Evolutionary conservation across 768 basidiomycete genomes (phyloP), one percentile per base, ranked within the genome.

Genomic region (Pulveroboletus sp.): DNA sequence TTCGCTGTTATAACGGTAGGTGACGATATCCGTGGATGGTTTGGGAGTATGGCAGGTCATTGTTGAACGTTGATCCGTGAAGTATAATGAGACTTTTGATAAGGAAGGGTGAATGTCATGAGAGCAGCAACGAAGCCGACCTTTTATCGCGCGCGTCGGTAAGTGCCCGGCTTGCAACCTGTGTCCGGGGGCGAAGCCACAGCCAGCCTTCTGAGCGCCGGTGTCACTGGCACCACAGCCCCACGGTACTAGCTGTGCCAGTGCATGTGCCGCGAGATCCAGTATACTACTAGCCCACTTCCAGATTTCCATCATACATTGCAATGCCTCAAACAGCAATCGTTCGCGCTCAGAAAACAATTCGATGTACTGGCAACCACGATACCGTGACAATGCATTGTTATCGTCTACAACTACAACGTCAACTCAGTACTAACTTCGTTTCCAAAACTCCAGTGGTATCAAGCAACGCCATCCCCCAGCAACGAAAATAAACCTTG

Each of bases 1-100:
- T 23, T 72, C 57, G 8, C 65, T 59, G 0, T 69, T 59, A 6
- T 67, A 65, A 23, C 77, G 73, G 49, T 81, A 82, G 16, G 76
- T 81, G 49, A 82, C 63, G 44, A 81, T 69, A 33, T 80, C 77
- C 6, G 44, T 31, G 4, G 38, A 17, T 1, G 14, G 16, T 39
- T 34, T 61, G 11, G 41, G 5, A 2, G 38, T n/a, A n/a, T 13
- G 41, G 24, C 24, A 35, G 20, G 33, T 31, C 57, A 51, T 51
- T 14, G 16, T 11, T 31, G n/a, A n/a, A n/a, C n/a, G n/a, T n/a
- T n/a, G n/a, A n/a, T n/a, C n/a, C n/a, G 6, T 19, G 2, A 32
- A 12, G 27, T 14, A 31, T 0, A 31, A n/a, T 16, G 11, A 10
- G 21, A 6, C 5, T 14, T 21, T 37, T 8, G 23, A 11, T 16